Evolutionary conservation across 2,329 filamentous ascomycete species (phyloP).

Genomic region (Phialophora macrospora): DNA sequence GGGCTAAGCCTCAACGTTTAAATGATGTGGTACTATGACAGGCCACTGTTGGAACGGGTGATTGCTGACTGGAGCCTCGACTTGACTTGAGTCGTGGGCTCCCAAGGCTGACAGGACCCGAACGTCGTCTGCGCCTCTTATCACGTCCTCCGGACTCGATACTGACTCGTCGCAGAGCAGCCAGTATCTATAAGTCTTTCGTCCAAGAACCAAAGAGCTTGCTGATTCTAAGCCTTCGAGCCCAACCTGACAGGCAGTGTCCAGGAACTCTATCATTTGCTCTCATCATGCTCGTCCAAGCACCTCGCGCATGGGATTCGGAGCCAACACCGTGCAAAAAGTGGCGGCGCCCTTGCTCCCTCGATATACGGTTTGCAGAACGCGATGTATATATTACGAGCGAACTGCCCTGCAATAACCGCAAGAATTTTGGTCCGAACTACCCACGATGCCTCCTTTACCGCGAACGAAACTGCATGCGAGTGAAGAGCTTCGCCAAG

Average conservation of each 20-base stretch:
- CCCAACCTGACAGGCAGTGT: conserved; percentile 7
- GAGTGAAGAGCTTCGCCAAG: too few species aligned
- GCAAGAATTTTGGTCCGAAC: not conserved
- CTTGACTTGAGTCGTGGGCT: not conserved
- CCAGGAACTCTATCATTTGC: not conserved
- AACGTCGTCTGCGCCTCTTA: not conserved
- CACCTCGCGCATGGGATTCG: not conserved
- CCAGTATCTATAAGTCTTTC: conserved; percentile 9
- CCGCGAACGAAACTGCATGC: too few species aligned
- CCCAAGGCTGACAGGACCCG: not conserved
- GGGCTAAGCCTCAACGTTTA: not conserved
- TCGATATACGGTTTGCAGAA: not conserved
- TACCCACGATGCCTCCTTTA: not conserved
- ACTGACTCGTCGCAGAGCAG: not conserved
- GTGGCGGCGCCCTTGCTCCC: not conserved
- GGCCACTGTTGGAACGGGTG: not conserved
- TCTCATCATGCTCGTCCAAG: not conserved
- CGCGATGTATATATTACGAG: not conserved
- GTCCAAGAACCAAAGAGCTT: conserved; percentile 2
- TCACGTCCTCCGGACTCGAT: not conserved
- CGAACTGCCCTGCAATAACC: not conserved
- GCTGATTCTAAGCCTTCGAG: conserved; percentile 8
- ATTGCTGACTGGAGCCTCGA: not conserved
- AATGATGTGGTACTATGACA: not conserved
- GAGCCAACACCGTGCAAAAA: not conserved